These are phyloP conservation scores for Alternaria incomplexa DNA, from an alignment of 2,329 filamentous ascomycete species.

Conservation along the genomic window DNA sequence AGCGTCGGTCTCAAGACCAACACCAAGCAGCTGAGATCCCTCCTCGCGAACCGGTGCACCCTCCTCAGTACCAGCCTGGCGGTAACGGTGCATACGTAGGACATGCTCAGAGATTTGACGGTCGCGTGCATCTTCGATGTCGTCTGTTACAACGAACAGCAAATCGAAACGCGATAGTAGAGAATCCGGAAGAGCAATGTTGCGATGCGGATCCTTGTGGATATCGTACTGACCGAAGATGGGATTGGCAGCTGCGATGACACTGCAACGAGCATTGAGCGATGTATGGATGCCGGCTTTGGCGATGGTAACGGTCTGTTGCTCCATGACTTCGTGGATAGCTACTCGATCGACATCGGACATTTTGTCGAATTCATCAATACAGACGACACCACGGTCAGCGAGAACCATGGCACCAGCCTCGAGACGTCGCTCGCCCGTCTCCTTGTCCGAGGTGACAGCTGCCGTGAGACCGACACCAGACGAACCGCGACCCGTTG, in stretches of 20 bases:
- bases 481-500: conserved; percentile 93
- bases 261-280: conserved; percentile 93
- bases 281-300: conserved; percentile 99
- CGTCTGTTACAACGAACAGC: conserved; percentile 95
- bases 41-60: conserved; percentile 93
- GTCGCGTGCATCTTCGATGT: conserved; percentile 93
- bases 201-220: conserved; percentile 98
- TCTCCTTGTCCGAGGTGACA: conserved; percentile 96
- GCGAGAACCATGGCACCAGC: conserved; percentile 98
- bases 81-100: conserved; percentile 94
- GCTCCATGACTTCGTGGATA: conserved; percentile 99
- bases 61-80: conserved; percentile 90
- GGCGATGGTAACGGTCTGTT: conserved; percentile 98
- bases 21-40: conserved; percentile 79
- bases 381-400: conserved; percentile 96
- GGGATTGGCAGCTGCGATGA: conserved; percentile 94
- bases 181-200: conserved; percentile 96
- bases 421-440: conserved; percentile 90
- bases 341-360: conserved; percentile 96
- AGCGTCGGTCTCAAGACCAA: conserved; percentile 80
- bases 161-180: conserved; percentile 98
- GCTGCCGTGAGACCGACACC: conserved; percentile 97
- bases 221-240: conserved; percentile 98
- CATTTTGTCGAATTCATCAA: conserved; percentile 99
- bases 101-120: conserved; percentile 95